A percentile compares a stretch with the other conserved stretches of the same genome.
Evolutionary conservation across 2,329 filamentous ascomycete species (phyloP).

Genomic region (Catunica adiposa): DNA sequence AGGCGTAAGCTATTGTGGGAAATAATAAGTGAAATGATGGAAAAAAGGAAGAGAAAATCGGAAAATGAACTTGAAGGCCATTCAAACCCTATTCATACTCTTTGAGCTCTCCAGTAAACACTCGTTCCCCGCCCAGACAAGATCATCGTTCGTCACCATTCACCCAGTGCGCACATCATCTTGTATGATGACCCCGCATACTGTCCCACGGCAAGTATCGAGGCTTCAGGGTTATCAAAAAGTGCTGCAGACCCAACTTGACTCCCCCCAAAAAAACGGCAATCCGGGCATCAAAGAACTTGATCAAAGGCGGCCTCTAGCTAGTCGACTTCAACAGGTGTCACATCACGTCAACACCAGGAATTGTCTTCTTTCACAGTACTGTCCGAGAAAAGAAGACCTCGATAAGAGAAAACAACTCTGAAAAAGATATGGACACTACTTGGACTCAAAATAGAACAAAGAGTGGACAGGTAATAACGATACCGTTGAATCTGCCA

Average conservation of each 20-base stretch:
- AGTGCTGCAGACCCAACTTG: not conserved
- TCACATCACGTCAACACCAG: not conserved
- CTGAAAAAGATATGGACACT: not conserved
- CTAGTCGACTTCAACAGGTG: not conserved
- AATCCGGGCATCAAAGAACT: not conserved
- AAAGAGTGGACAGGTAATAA: not conserved
- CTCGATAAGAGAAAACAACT: not conserved
- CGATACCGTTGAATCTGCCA: not conserved
- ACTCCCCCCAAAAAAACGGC: not conserved
- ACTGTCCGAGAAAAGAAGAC: not conserved
- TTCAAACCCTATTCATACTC: slow-evolving; percentile 1
- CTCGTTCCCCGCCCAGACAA: not conserved
- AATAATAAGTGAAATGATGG: not conserved
- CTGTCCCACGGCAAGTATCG: not conserved
- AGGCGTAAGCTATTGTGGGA: too few species aligned
- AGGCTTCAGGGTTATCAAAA: not conserved
- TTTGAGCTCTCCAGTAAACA: not conserved
- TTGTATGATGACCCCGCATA: not conserved
- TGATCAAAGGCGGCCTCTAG: not conserved
- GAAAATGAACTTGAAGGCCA: not conserved
- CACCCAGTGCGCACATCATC: not conserved
- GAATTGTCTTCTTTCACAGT: not conserved
- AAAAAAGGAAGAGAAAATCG: slow-evolving; percentile 8
- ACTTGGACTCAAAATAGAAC: not conserved
- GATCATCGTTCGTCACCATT: not conserved